phyloP scores from a whole-genome alignment of 345 rosid species.

The Eutrema japonicum region DNA sequence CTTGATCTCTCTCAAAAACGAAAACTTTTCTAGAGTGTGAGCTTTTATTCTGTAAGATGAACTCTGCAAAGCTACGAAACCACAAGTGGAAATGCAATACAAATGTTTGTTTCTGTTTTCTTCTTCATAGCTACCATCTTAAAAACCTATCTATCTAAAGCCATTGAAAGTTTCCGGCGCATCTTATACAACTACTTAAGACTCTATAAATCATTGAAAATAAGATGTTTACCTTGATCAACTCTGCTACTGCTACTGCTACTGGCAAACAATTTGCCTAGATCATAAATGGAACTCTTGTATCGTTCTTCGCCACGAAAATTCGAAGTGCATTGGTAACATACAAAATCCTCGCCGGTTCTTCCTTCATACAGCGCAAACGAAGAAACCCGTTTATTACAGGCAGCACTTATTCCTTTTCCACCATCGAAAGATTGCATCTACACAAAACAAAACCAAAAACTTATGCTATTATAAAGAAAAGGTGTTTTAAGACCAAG shows the following conservation, averaged over 20 bases:
- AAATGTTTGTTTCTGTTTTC: background rate
- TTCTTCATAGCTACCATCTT: background rate
- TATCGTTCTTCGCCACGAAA: slow-evolving; percentile 54
- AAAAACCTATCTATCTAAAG: background rate
- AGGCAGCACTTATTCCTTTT: slow-evolving; percentile 54
- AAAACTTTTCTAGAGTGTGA: slow-evolving; percentile 21
- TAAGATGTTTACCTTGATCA: slow-evolving; percentile 51
- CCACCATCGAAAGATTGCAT: slow-evolving; percentile 35
- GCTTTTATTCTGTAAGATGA: background rate
- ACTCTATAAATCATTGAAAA: background rate
- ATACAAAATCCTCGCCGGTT: slow-evolving; percentile 48
- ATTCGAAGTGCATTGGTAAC: slow-evolving; percentile 64
- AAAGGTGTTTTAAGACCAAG: no score
- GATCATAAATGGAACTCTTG: slow-evolving; percentile 48
- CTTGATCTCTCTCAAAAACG: slow-evolving; percentile 64
- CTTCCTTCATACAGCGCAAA: slow-evolving; percentile 66
- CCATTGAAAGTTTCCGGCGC: background rate
- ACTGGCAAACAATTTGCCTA: slow-evolving; percentile 55
- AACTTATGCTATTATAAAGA: no score
- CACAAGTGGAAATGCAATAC: slow-evolving; percentile 9
- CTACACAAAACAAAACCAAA: slow-evolving; percentile 4
- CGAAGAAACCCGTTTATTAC: slow-evolving; percentile 60
- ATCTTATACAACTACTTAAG: background rate
- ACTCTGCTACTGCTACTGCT: slow-evolving; percentile 39
- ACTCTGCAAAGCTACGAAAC: slow-evolving; percentile 26